Evolutionary conservation across 768 basidiomycete genomes (phyloP), one percentile per base, ranked within the genome.

Genomic region (Macrolepiota dolichaula): DNA sequence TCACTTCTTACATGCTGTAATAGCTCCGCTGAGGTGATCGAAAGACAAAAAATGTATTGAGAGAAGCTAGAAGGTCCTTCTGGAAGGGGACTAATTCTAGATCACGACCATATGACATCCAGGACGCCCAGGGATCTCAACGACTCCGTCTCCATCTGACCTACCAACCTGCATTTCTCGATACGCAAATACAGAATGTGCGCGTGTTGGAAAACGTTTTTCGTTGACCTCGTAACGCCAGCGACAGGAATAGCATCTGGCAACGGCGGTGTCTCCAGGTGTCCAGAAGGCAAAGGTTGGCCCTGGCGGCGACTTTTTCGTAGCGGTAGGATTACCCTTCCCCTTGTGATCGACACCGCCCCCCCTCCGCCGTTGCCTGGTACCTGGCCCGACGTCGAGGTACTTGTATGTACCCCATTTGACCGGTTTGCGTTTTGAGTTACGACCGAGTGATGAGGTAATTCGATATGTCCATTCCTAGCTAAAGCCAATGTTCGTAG

Each of bases 101-200:
- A 36, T 57, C 44, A 57, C 27, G 62, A 67, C 73, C 74, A 76
- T 46, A 73, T 67, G 55, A 75, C 70, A 63, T 77, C 72, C 52
- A 69, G 62, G 11, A 77, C 75, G 29, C 77, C 80, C 47, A 76
- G 68, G 59, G 72, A 71, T 57, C 71, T 74, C 59, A 84, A 63
- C 38, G 71, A 72, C 13, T 73, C 44, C 1, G 76, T 77, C 44
- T 79, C 74, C 46, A 74, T 73, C 62, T 75, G 63, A 51, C 66
- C 66, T 55, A 83, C 73, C 61, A 73, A 66, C 13, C 67, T 67
- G 63, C 80, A 82, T 55, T 76, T 71, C 46, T 75, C 75, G 29
- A 83, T 68, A 47, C 79, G 76, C 27, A 83, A 62, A 57, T 76
- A 82, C 54, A 70, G 68, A 52, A 84, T 77, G 47, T 66, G 62